These are phyloP conservation scores for Mycena amicta DNA, from an alignment of 768 basidiomycete genomes.

Conservation along the genomic window DNA sequence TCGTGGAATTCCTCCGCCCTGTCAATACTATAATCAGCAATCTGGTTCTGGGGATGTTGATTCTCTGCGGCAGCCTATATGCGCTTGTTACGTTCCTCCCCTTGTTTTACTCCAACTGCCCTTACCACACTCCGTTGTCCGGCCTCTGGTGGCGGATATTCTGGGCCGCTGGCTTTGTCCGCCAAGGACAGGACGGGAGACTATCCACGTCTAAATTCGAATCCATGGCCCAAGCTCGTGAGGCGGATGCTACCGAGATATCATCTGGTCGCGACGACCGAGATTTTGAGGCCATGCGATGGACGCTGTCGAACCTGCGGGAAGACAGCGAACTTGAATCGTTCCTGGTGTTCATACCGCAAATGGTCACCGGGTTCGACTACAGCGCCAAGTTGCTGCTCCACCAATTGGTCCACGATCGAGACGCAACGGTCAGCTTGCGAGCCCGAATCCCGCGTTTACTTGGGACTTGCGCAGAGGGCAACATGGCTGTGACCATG, in stretches of 20 bases:
- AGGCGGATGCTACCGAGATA: constrained; percentile 36
- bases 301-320: constrained; percentile 39
- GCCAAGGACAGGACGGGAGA: constrained; percentile 27
- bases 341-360: constrained; percentile 39
- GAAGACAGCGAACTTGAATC: constrained; percentile 38
- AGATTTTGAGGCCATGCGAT: constrained; percentile 42
- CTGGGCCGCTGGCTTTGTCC: constrained; percentile 27
- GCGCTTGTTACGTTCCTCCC: constrained; percentile 35
- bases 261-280: constrained; percentile 38
- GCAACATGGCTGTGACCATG: constrained; percentile 25
- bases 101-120: constrained; percentile 35
- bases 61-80: constrained; percentile 34
- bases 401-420: constrained; percentile 33
- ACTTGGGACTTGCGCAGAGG: constrained; percentile 32
- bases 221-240: constrained; percentile 35
- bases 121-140: constrained; percentile 41
- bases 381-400: constrained; percentile 43
- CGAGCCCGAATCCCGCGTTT: constrained; percentile 39
- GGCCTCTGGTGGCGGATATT: constrained; percentile 33
- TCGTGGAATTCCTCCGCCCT: constrained; percentile 45
- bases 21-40: constrained; percentile 37
- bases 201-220: constrained; percentile 15
- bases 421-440: constrained; percentile 33
- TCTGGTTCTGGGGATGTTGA: constrained; percentile 33
- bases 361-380: constrained; percentile 37